Base-by-base conservation (phyloP, 139 green algal species). In the Tetradesmus obliquus region DNA sequence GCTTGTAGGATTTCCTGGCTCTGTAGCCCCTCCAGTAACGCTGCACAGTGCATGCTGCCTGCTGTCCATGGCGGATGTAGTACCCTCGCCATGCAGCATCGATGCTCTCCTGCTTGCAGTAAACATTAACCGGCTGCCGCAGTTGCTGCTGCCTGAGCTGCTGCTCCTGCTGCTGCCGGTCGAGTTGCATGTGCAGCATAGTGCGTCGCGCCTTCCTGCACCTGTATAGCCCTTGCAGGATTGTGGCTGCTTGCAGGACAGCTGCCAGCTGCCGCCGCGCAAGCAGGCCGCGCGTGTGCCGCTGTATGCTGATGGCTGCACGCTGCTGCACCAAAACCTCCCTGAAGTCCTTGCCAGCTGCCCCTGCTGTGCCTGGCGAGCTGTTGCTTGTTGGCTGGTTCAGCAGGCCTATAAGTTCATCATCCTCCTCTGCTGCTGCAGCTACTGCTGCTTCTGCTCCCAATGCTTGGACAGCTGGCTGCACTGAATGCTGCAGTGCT, bases 41-140 rank as follows among this genome's bases (percentile, higher is more conserved):
- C 71, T 90, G 86, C 17, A 90, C 62, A 55, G 5, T 24, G 51
- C 53, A 32, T 24, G 86, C 86, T 71, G 69, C 86, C 12, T 90
- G 62, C 58, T 55, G n/a, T 19, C 69, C 86, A 60, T 24, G 57
- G 8, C 58, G 62, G 0, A 51, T 5, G 53, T 90, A 90, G 71
- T 74, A 90, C 6, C 86, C 86, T 3, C 54, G 51, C 86, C 86
- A 90, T n/a, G 86, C 86, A 10, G 71, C n/a, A 13, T 55, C 45
- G 2, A 83, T 71, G 66, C 60, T 89, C 3, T 24, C 60, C 19
- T 66, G 55, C 71, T 55, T 51, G 10, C 57, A 55, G 15, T 62
- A 55, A 3, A 54, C 19, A 82, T 15, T 72, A 2, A 22, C 2
- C 57, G 71, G 85, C 85, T 53, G 85, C 54, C 12, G 51, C 2